phyloP scores from a whole-genome alignment of 164 flowering plant species.

The Protea cynaroides region DNA sequence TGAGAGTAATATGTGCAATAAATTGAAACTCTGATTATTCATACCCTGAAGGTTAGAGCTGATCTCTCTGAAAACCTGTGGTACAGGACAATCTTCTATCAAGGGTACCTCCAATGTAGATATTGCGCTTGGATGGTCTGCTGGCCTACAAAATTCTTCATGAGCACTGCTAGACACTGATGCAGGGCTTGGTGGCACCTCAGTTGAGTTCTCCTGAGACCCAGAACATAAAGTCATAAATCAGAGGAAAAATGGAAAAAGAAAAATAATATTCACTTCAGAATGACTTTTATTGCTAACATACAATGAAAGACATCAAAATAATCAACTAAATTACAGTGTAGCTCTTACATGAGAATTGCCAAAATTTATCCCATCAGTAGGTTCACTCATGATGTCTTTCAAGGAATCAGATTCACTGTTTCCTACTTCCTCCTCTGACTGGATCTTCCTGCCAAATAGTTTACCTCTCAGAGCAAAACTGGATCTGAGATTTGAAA shows the following conservation, averaged over 20 bases:
- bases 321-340: neutral
- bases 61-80: constrained; percentile 66
- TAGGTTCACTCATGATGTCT: constrained; percentile 51
- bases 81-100: constrained; percentile 37
- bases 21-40: neutral
- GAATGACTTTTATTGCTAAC: neutral
- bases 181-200: constrained; percentile 99
- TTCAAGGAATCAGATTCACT: constrained; percentile 26
- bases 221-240: neutral
- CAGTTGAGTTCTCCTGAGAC: constrained; percentile 80
- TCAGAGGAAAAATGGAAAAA: neutral
- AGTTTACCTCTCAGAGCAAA: constrained; percentile 56
- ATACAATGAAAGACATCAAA: neutral
- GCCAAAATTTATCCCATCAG: constrained; percentile 36
- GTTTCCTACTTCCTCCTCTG: constrained; percentile 30
- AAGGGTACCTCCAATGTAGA: constrained; percentile 55
- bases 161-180: constrained; percentile 74
- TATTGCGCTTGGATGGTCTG: constrained; percentile 48
- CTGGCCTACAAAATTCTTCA: constrained; percentile 54
- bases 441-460: constrained; percentile 64
- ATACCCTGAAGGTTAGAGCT: constrained; percentile 72
- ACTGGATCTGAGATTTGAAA: constrained; percentile 57
- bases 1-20: no score
- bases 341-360: constrained; percentile 48
- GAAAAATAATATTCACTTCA: neutral